Base-by-base conservation (phyloP, 345 rosid genomes). In the Brassica rapa region DNA sequence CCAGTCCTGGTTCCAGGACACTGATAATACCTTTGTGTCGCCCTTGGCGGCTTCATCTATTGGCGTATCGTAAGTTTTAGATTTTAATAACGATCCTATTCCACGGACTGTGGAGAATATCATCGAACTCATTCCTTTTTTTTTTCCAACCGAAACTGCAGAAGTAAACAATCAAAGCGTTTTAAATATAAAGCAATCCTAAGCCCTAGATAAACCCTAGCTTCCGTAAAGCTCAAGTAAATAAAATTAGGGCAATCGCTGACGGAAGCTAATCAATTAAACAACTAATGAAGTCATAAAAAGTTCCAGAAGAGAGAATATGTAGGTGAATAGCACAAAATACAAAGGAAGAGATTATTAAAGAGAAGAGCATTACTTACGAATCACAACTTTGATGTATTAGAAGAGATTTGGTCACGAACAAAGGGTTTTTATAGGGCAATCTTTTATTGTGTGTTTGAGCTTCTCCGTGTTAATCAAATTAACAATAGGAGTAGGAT, bases 1-100 rank as follows among this genome's bases (percentile, higher is more conserved):
- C 71, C 84, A 90, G 62, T 89, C 88, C 78, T 91, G 94, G 86
- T 91, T 93, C 97, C 96, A 94, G 30, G 90, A 74, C 1, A 87
- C 81, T 7, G 92, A 88, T 29, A 91, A 81, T 15, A 94, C 73
- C 72, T 83, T 89, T 3, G 55, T 76, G 11, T 84, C 87, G 71
- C 63, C 33, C 35, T 51, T 75, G 53, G 84, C 84, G 53, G 84
- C 84, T 1, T 62, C 66, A 21, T 80, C 77, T 55, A 57, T 77
- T 66, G 74, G 75, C 24, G 82, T 39, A 43, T 55, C 62, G 0
- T 77, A 80, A 75, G 84, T 14, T 68, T 77, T 76, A 15, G 81
- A 5, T 77, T 33, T 62, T 2, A 82, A 25, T 68, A 82, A 75
- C 3, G 84, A 80, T 60, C 82, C 43, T 15, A 82, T 37, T 57